Percentiles rank a stretch among this genome's conserved stretches.
Conservation (phyloP, 257 asterid genomes). For the Nicotiana tomentosiformis region DNA sequence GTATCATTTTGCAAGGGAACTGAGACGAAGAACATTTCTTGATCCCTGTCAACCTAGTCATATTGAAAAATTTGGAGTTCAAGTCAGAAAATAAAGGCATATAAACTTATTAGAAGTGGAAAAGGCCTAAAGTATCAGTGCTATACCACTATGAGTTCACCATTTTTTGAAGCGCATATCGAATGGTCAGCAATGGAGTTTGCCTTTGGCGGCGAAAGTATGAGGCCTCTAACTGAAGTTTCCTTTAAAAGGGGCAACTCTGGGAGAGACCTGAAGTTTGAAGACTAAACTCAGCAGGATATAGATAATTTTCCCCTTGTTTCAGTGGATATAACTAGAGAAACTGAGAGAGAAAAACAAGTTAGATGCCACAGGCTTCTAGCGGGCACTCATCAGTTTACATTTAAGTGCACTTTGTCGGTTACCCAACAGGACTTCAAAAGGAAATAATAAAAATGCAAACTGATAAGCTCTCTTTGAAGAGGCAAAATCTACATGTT, state of each 20-base stretch:
- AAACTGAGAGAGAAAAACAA: neutral
- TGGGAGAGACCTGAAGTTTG: constrained; percentile 72
- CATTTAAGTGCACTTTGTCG: neutral
- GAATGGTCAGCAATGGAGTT: constrained; percentile 36
- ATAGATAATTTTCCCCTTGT: neutral
- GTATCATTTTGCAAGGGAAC: constrained; percentile 50
- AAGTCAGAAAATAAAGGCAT: constrained; percentile 7
- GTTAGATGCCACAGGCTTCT: neutral
- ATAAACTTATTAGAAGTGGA: neutral
- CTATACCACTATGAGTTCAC: constrained; percentile 68
- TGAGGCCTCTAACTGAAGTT: constrained; percentile 60
- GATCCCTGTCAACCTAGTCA: constrained; percentile 68
- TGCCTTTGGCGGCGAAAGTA: constrained; percentile 43
- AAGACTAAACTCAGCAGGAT: constrained; percentile 1
- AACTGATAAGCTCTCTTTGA: neutral
- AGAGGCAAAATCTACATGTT: neutral
- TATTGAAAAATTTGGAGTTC: constrained; percentile 6
- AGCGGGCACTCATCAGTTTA: neutral
- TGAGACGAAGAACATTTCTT: constrained; percentile 67
- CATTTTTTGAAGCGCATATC: constrained; percentile 61
- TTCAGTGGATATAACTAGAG: neutral
- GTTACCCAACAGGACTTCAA: neutral
- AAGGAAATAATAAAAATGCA: neutral
- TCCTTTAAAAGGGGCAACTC: constrained; percentile 77
- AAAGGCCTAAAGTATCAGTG: neutral